Evolutionary conservation across 208 protist species (phyloP).

Genomic region (Spongospora subterranea): DNA sequence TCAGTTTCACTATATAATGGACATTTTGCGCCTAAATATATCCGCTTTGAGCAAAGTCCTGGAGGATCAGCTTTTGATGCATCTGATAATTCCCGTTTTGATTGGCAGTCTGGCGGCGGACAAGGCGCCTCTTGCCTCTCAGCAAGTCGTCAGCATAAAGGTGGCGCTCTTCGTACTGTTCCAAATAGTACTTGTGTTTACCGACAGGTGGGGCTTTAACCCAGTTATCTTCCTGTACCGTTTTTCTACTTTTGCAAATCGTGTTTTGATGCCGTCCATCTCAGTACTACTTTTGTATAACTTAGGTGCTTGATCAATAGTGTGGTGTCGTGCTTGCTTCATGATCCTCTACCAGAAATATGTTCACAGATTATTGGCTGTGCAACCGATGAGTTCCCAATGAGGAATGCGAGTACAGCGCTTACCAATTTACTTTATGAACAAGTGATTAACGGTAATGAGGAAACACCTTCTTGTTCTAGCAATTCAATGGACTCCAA

Average conservation of each 20-base stretch:
- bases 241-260: too few relatives aligned
- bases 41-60: slow-evolving; percentile 67
- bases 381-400: background rate
- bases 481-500: background rate
- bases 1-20: slow-evolving; percentile 79
- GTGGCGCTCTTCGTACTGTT: slow-evolving; percentile 32
- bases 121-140: background rate
- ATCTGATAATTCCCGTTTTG: slow-evolving; percentile 63
- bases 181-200: slow-evolving; percentile 12
- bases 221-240: too few relatives aligned
- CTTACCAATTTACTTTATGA: background rate
- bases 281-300: too few relatives aligned
- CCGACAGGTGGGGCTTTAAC: too few relatives aligned
- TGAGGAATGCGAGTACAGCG: background rate
- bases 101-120: slow-evolving; percentile 54
- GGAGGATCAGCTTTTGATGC: slow-evolving; percentile 62
- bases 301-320: background rate
- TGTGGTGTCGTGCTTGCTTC: slow-evolving; percentile 9
- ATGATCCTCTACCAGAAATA: background rate
- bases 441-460: background rate
- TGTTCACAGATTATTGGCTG: background rate
- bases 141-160: background rate
- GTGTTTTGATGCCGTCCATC: too few relatives aligned
- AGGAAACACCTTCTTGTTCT: background rate
- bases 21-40: slow-evolving; percentile 76